phyloP scores from a whole-genome alignment of 2,329 filamentous ascomycete species.

The Anthostomella pinea region DNA sequence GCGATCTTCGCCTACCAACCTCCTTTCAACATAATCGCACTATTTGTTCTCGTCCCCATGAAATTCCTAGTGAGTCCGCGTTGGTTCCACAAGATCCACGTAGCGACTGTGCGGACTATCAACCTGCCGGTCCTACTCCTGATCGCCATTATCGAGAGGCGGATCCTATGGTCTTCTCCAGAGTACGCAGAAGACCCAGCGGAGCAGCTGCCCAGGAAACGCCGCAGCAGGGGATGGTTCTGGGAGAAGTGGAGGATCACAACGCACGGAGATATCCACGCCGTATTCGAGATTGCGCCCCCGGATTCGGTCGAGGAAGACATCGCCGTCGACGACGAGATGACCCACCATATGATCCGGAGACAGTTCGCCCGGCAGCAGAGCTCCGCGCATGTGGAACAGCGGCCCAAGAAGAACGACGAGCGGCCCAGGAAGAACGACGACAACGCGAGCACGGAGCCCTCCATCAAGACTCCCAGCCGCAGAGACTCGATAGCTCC shows the following conservation, averaged over 20 bases:
- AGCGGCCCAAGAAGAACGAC: too few species aligned
- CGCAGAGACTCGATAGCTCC: slow-evolving; percentile 54
- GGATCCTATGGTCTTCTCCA: slow-evolving; percentile 57
- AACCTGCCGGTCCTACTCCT: slow-evolving; percentile 73
- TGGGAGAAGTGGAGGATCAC: slow-evolving; percentile 69
- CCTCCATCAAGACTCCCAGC: slow-evolving; percentile 33
- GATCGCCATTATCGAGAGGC: slow-evolving; percentile 69
- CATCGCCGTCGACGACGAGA: slow-evolving; percentile 57
- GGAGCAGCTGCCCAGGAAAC: slow-evolving; percentile 21
- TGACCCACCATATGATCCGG: slow-evolving; percentile 57
- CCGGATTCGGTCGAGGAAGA: slow-evolving; percentile 58
- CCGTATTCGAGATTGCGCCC: slow-evolving; percentile 70
- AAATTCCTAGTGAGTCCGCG: slow-evolving; percentile 75
- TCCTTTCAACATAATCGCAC: slow-evolving; percentile 78
- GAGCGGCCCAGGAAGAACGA: slow-evolving; percentile 9
- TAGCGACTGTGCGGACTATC: slow-evolving; percentile 68
- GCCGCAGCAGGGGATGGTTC: slow-evolving; percentile 44
- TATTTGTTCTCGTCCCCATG: slow-evolving; percentile 70
- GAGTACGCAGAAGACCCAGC: slow-evolving; percentile 26
- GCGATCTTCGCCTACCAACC: slow-evolving; percentile 80
- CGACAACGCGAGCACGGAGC: slow-evolving; percentile 9
- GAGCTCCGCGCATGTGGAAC: slow-evolving; percentile 32
- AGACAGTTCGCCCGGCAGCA: slow-evolving; percentile 51
- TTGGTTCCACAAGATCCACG: slow-evolving; percentile 90
- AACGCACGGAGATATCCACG: slow-evolving; percentile 67